A percentile compares a stretch with the other conserved stretches of the same genome.
Conservation (phyloP, 352 stramenopile species). For the Pythium sp. region DNA sequence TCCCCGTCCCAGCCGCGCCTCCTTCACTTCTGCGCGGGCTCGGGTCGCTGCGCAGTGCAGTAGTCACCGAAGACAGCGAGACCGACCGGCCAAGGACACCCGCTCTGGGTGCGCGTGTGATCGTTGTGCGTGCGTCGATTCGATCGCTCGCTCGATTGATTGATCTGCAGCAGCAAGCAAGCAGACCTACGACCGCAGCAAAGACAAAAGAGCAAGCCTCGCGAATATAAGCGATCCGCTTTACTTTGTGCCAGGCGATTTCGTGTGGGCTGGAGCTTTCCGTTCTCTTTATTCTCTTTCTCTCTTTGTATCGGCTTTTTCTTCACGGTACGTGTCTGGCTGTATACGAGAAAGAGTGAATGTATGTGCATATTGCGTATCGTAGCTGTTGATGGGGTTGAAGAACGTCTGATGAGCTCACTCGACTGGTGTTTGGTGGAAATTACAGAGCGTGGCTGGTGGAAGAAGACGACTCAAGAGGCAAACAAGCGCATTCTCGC, state of each 20-base stretch:
- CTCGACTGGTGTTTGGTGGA: not conserved
- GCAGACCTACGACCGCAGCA: not conserved
- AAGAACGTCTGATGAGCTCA: not conserved
- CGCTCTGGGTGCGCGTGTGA: not conserved
- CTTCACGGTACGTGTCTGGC: not conserved
- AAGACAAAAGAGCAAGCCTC: not conserved
- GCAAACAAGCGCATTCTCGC: not conserved
- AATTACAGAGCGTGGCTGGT: constrained; percentile 5
- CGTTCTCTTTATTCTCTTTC: not conserved
- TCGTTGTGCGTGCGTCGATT: not conserved
- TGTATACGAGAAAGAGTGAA: not conserved
- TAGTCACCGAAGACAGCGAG: not conserved
- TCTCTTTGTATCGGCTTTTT: not conserved
- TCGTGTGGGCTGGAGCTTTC: not conserved
- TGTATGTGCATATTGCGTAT: not conserved
- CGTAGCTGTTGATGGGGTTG: not conserved
- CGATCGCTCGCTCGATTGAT: not conserved
- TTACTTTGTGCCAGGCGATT: not conserved
- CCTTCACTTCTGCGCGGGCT: constrained; percentile 7
- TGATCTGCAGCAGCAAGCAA: constrained; percentile 4
- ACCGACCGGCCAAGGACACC: not conserved
- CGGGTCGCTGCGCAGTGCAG: constrained; percentile 2
- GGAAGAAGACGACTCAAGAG: not conserved
- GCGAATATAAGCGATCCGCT: not conserved
- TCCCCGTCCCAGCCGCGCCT: constrained; percentile 6